These are phyloP conservation scores for Hordeum vulgare DNA, from an alignment of 176 grass and related monocot species.

Conservation along the genomic window DNA sequence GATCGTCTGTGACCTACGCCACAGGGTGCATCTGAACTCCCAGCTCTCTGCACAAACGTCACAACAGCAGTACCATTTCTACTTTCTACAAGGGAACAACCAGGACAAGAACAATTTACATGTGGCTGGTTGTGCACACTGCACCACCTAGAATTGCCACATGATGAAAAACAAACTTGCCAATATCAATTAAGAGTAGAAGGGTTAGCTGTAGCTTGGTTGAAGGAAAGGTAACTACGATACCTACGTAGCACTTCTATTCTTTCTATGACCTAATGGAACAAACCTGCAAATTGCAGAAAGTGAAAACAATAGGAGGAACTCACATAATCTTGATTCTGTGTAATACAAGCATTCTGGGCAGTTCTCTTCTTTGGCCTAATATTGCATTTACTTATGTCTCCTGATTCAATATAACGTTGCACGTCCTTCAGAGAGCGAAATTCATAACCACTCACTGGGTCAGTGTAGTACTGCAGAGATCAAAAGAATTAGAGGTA, in stretches of 20 bases:
- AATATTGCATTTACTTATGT: slow-evolving; percentile 33
- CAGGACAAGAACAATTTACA: not conserved
- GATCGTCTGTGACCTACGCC: not conserved
- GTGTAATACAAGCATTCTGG: slow-evolving; percentile 8
- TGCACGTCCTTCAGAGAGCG: slow-evolving; percentile 62
- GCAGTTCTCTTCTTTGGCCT: slow-evolving; percentile 46
- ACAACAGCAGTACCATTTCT: not conserved
- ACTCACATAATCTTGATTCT: slow-evolving; percentile 51
- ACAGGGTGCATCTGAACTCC: not conserved
- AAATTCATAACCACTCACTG: slow-evolving; percentile 70
- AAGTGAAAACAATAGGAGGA: slow-evolving; percentile 5
- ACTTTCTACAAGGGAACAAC: not conserved
- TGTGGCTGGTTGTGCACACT: slow-evolving; percentile 10
- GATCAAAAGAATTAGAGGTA: slow-evolving; percentile 19
- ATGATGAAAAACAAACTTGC: not conserved
- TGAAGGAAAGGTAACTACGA: not conserved
- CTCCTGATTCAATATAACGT: slow-evolving; percentile 53
- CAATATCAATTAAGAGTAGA: not conserved
- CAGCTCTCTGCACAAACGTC: not conserved
- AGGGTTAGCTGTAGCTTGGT: not conserved
- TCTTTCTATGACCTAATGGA: not conserved
- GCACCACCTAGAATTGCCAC: not conserved
- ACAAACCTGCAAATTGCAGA: not conserved
- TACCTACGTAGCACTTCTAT: slow-evolving; percentile 6
- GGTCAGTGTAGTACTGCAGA: slow-evolving; percentile 66